phyloP scores from a whole-genome alignment of 2,329 filamentous ascomycete species.

The Scedosporium dehoogii region DNA sequence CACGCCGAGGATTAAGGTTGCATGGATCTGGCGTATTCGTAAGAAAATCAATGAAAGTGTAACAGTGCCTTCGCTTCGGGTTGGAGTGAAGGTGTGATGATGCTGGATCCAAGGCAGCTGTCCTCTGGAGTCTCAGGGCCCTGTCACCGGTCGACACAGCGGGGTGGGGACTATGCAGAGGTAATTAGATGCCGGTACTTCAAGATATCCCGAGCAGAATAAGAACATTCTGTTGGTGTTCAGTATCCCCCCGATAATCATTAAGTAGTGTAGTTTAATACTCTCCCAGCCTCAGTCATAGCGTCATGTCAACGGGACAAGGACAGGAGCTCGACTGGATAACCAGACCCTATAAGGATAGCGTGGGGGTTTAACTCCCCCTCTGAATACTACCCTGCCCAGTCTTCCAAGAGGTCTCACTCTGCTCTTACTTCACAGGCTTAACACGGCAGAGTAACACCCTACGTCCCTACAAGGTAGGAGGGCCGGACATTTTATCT shows the following conservation, averaged over 20 bases:
- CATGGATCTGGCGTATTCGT: too few species aligned
- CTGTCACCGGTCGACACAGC: too few species aligned
- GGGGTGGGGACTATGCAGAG: too few species aligned
- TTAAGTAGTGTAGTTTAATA: background rate
- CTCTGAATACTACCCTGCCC: background rate
- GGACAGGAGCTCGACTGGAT: background rate
- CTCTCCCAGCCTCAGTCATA: background rate
- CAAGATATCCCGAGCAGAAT: too few species aligned
- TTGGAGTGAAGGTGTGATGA: too few species aligned
- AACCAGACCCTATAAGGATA: background rate
- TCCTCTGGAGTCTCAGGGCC: too few species aligned
- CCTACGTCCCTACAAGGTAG: background rate
- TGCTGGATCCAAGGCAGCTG: too few species aligned
- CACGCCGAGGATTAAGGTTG: too few species aligned
- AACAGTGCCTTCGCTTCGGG: too few species aligned
- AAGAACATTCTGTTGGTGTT: background rate
- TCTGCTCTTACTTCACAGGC: too few species aligned
- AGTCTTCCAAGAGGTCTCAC: background rate
- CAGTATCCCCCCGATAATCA: background rate
- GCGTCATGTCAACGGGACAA: background rate
- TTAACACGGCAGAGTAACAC: background rate
- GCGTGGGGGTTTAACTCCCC: background rate
- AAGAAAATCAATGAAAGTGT: too few species aligned
- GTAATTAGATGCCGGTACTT: too few species aligned
- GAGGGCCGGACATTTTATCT: background rate